Evolutionary conservation across 164 flowering plant genomes (phyloP), one percentile per base, ranked within the genome.

Genomic region (Berberis vulgaris): DNA sequence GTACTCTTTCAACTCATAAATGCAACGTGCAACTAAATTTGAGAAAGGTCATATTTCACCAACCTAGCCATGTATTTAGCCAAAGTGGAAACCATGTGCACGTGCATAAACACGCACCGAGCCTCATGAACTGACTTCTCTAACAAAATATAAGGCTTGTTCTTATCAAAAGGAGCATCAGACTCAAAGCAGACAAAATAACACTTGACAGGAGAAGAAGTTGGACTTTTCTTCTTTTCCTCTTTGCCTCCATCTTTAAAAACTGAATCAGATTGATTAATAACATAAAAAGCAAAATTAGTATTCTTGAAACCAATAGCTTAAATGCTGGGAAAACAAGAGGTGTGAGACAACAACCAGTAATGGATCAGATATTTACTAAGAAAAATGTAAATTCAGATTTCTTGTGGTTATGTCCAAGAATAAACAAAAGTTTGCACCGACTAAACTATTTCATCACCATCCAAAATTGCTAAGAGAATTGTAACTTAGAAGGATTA

Each of bases 191-290:
- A 68, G 26, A 88, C 84, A 75, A 90, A 93, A 54, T 73, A 88
- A 69, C 91, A 88, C 71, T 81, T 87, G 2, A 90, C 85, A 57
- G 82, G 45, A 41, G 89, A 82, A 2, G 84, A 65, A 60, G 79
- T 73, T 43, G 81, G 74, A 62, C 65, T 67, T 67, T 85, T 89
- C 76, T 79, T 82, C 67, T 76, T 84, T 67, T 79, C 85, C 65
- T 79, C 88, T 68, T 85, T 87, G 3, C 92, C 86, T 1, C 86
- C 95, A 82, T 90, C 98, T 80, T 93, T 93, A 70, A 80, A 90
- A 57, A 86, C 98, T 90, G 83, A 65, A 62, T 57, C 66, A 72
- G 52, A 69, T 60, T 10, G 45, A 6, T 6, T 39, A 49, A 45
- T 47, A 1, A 63, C 4, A 55, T 11, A 53, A 10, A 26, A 61